Evolutionary conservation across 768 basidiomycete genomes (phyloP), one percentile per base, ranked within the genome.

Genomic region (Pleurotus eryngii): DNA sequence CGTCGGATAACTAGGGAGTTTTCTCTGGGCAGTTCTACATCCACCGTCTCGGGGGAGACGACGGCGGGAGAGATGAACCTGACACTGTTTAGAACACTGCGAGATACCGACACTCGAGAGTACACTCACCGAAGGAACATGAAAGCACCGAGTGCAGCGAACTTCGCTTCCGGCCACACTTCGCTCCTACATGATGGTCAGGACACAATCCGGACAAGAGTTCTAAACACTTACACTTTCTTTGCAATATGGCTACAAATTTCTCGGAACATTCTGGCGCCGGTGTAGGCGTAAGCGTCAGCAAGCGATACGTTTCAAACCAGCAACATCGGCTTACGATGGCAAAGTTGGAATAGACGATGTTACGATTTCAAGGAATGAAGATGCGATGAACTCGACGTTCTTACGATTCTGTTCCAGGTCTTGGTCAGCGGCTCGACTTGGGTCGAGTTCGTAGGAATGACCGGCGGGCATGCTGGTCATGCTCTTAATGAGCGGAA

Each of bases 31-130:
- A 92, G 65, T 59, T 92, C 87, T 39, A 97, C 76, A 63, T 97
- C 95, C 15, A 97, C 83, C 8, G 75, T 83, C 64, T 92, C 90
- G 0, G 95, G 95, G 0, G 90, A 76, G 6, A 95, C 91, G 27
- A 98, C 84, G 0, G 93, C 91, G 39, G 95, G 95, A 38, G 89
- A 92, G 58, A 96, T 92, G 69, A 96, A 96, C 46, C 91, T 94
- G 47, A 3, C 45, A 12, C 3, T 4, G 24, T 2, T 54, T 0
- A 54, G 51, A 5, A 35, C 5, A 15, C 4, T 17, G n/a, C 14
- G 5, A 24, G 37, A 24, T 55, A 42, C 67, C 17, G 56, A 12
- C 14, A 20, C 6, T 18, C 42, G 49, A 6, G 42, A 40, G 4
- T 9, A 18, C 37, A 51, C 68, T 18, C 57, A 89, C 84, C 95